A percentile compares a stretch with the other conserved stretches of the same genome.
Evolutionary conservation across 371 early-diverging fungal genomes (phyloP).

Genomic region (Mycotypha africana): DNA sequence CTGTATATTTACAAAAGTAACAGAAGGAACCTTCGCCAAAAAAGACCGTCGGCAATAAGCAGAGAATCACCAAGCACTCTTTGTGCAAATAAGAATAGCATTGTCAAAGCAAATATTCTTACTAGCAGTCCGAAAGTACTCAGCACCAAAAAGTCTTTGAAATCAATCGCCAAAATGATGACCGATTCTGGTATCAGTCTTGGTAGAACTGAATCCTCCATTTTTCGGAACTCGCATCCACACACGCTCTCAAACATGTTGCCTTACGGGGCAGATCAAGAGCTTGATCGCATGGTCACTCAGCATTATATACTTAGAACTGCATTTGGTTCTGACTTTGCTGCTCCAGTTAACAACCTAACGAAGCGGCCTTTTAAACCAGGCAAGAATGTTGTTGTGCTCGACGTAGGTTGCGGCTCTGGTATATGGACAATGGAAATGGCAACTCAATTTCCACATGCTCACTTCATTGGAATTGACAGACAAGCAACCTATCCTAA

Average conservation of each 20-base stretch:
- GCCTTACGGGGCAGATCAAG: no score
- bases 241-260: background rate
- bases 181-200: background rate
- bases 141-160: no score
- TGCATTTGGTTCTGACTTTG: constrained; percentile 22
- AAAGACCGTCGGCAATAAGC: no score
- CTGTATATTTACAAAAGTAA: no score
- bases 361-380: constrained; percentile 6
- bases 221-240: background rate
- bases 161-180: background rate
- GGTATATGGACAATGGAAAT: constrained; percentile 45
- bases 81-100: no score
- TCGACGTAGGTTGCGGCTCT: constrained; percentile 34
- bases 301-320: constrained; percentile 35
- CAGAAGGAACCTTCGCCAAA: no score
- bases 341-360: constrained; percentile 10
- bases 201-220: background rate
- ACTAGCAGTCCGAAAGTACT: no score
- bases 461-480: constrained; percentile 36
- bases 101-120: no score
- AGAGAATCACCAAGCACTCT: no score
- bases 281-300: constrained; percentile 26
- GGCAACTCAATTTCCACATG: constrained; percentile 29
- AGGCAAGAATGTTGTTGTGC: constrained; percentile 11
- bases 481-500: constrained; percentile 18